Percentiles rank a stretch among this genome's conserved stretches.
These are phyloP conservation scores for Asterionellopsis glacialis DNA, from an alignment of 108 stramenopile genomes.

Conservation along the genomic window DNA sequence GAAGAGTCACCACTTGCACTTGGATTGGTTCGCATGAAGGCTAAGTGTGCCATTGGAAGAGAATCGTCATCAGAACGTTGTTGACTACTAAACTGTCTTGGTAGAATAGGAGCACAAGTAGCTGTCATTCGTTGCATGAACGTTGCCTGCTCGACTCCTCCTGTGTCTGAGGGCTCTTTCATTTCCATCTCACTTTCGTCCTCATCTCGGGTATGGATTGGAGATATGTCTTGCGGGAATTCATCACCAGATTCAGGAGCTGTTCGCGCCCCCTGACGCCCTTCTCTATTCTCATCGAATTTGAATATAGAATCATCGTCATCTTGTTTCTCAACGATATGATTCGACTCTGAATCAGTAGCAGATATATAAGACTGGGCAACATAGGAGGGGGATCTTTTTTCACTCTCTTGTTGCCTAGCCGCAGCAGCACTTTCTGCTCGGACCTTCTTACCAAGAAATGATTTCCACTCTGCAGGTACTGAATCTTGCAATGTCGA, in stretches of 20 bases:
- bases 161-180: conserved; percentile 30
- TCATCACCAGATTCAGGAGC: conserved; percentile 16
- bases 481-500: neutral
- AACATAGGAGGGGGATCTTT: too few species aligned
- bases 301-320: conserved; percentile 43
- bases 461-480: conserved; percentile 46
- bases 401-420: neutral
- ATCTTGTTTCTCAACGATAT: neutral
- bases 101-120: conserved; percentile 50
- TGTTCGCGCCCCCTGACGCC: too few species aligned
- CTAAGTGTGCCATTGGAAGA: conserved; percentile 54
- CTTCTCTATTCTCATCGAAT: conserved; percentile 10
- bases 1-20: neutral
- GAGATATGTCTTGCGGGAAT: conserved; percentile 29
- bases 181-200: conserved; percentile 5
- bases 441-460: conserved; percentile 34
- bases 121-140: conserved; percentile 50
- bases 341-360: neutral
- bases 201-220: conserved; percentile 40
- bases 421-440: conserved; percentile 21
- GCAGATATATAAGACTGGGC: too few species aligned
- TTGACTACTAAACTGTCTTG: conserved; percentile 6
- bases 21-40: conserved; percentile 55
- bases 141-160: conserved; percentile 35
- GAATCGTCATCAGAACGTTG: conserved; percentile 13